Evolutionary conservation across 1,284 basidiomycete species (phyloP).

Genomic region (Cryptococcus hybrid): DNA sequence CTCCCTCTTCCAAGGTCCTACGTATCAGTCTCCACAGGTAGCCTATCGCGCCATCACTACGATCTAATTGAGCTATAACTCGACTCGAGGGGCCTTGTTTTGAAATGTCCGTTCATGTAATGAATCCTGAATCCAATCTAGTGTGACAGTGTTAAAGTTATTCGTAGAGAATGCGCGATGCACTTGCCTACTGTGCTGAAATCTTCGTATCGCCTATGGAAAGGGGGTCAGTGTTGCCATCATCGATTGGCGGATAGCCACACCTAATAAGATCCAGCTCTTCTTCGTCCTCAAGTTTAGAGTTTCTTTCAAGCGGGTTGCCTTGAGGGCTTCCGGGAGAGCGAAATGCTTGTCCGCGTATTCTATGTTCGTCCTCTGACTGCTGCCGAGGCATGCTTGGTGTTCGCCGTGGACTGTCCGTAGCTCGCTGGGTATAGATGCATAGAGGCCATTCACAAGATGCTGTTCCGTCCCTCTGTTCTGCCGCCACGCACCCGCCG

Average conservation of each 20-base stretch:
- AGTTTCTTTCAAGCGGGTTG: no score
- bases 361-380: no score
- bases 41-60: slow-evolving; percentile 40
- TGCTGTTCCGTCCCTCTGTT: background rate
- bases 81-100: slow-evolving; percentile 55
- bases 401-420: no score
- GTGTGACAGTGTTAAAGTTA: no score
- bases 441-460: no score
- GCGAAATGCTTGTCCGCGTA: background rate
- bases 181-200: slow-evolving; percentile 72
- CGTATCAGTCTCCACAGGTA: slow-evolving; percentile 67
- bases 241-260: background rate
- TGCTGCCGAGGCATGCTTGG: no score
- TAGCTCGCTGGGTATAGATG: no score
- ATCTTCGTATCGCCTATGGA: slow-evolving; percentile 57
- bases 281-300: no score
- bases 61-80: slow-evolving; percentile 33
- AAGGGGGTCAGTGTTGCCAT: background rate
- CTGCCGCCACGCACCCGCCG: background rate
- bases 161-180: no score
- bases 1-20: slow-evolving; percentile 56
- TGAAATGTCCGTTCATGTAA: slow-evolving; percentile 73
- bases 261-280: slow-evolving; percentile 47
- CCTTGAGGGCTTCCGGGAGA: background rate
- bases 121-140: slow-evolving; percentile 94